Evolutionary conservation across 805 yeast species (phyloP).

Genomic region (Candida ortonii): DNA sequence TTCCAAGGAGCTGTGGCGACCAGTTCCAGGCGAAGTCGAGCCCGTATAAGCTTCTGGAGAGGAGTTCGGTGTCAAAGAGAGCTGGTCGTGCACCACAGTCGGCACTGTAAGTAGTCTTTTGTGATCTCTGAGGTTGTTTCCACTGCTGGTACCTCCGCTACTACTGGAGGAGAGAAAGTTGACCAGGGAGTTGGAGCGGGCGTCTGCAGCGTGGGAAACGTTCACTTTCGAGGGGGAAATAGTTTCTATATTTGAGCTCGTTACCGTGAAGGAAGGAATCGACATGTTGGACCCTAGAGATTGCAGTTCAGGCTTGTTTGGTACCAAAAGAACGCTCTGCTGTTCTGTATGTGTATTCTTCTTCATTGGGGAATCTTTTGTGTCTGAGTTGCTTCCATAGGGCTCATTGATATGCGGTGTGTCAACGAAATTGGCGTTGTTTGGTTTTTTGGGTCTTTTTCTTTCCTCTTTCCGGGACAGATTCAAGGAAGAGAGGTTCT

Average conservation of each 20-base stretch:
- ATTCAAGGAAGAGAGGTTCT: too few species aligned
- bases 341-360: too few species aligned
- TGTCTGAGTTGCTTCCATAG: too few species aligned
- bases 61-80: not conserved
- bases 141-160: conserved; percentile 4
- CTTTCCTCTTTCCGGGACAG: too few species aligned
- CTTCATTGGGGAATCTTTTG: too few species aligned
- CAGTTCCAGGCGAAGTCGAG: conserved; percentile 1
- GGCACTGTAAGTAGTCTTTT: conserved; percentile 13
- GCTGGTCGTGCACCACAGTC: conserved; percentile 5
- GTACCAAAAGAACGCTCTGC: conserved; percentile 3
- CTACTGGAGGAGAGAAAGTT: conserved; percentile 9
- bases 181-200: conserved; percentile 11
- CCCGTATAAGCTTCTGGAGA: conserved; percentile 6
- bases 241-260: conserved; percentile 2
- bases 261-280: conserved; percentile 12
- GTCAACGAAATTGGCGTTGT: too few species aligned
- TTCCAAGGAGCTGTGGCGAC: too few species aligned
- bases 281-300: conserved; percentile 10
- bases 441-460: too few species aligned
- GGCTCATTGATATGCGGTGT: too few species aligned
- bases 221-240: conserved; percentile 3
- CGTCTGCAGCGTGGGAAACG: conserved; percentile 1
- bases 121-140: conserved; percentile 4
- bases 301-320: conserved; percentile 9